Conservation (phyloP, 108 stramenopile species). For the Cyclotella sp. region DNA sequence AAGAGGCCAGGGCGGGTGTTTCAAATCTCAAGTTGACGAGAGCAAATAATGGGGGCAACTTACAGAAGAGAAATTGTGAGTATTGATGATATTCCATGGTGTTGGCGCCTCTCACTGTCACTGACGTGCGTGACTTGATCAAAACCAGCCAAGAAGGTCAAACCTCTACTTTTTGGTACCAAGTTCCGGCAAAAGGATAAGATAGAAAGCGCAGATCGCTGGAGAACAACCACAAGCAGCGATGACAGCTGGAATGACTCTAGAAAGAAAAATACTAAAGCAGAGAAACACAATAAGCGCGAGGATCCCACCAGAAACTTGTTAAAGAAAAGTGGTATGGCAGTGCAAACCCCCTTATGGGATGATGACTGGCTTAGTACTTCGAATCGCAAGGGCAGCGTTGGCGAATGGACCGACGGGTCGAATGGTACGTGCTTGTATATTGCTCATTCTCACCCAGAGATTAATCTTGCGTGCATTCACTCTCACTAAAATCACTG, state of each 20-base stretch:
- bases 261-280: background rate
- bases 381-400: background rate
- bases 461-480: background rate
- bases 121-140: background rate
- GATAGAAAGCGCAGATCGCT: background rate
- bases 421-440: background rate
- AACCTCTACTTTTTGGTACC: background rate
- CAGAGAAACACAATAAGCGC: background rate
- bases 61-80: background rate
- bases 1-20: background rate
- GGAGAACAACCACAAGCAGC: background rate
- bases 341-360: background rate
- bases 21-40: background rate
- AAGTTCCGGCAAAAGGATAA: background rate
- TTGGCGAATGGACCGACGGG: background rate
- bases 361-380: no score
- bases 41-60: background rate
- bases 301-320: background rate
- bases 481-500: background rate
- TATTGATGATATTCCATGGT: background rate
- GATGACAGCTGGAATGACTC: background rate
- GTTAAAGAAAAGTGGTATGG: slow-evolving; percentile 1
- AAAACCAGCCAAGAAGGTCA: background rate
- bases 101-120: background rate
- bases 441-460: background rate